phyloP scores from a whole-genome alignment of 169 alveolate species.

The Plasmodium gallinaceum region DNA sequence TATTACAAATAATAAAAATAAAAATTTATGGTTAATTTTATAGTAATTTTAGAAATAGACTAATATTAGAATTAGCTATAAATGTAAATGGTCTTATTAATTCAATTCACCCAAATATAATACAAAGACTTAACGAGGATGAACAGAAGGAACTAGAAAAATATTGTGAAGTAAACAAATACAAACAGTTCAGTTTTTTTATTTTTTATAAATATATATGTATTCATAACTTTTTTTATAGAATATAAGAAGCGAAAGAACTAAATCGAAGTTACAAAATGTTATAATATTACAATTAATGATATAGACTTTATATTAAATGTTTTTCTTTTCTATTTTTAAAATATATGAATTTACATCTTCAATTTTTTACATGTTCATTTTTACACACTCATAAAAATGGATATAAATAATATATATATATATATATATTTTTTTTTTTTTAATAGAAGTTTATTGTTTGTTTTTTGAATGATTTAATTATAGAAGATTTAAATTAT shows the following conservation, averaged over 20 bases:
- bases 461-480: slow-evolving; percentile 65
- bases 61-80: slow-evolving; percentile 74
- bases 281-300: slow-evolving; percentile 4
- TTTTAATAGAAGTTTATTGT: slow-evolving; percentile 56
- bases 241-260: slow-evolving; percentile 71
- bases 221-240: slow-evolving; percentile 7
- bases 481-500: slow-evolving; percentile 76
- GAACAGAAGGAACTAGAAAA: slow-evolving; percentile 64
- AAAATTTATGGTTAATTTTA: neutral
- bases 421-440: neutral
- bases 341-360: neutral
- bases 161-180: slow-evolving; percentile 59
- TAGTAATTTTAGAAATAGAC: slow-evolving; percentile 74
- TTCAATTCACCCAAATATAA: slow-evolving; percentile 71
- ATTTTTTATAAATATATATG: slow-evolving; percentile 4
- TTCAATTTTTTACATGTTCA: neutral
- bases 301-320: too few relatives aligned
- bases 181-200: neutral
- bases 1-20: neutral
- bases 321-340: neutral
- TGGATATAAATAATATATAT: neutral
- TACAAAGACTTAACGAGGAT: slow-evolving; percentile 69
- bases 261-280: slow-evolving; percentile 58
- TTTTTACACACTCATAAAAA: too few relatives aligned
- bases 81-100: slow-evolving; percentile 65